Conservation (phyloP, 2,329 filamentous ascomycete genomes). For the Talaromyces sp. region DNA sequence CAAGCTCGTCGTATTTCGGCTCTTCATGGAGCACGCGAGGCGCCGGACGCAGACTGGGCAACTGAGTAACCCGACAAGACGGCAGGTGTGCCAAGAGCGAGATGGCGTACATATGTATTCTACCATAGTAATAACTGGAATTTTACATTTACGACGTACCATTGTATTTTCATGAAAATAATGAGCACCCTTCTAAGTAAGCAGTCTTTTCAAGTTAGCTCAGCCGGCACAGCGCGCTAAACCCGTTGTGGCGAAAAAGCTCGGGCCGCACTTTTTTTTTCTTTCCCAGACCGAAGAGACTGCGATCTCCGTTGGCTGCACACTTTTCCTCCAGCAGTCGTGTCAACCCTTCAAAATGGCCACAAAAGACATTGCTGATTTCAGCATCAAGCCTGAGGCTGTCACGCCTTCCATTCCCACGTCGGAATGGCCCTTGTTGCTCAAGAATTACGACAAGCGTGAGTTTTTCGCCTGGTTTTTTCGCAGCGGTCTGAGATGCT, state of each 20-base stretch:
- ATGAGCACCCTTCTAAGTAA: too few relatives aligned
- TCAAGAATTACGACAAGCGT: constrained; percentile 95
- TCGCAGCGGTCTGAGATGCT: constrained; percentile 11
- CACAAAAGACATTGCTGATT: constrained; percentile 63
- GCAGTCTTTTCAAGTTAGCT: not conserved
- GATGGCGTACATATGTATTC: not conserved
- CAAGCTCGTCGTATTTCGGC: not conserved
- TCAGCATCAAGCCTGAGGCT: constrained; percentile 88
- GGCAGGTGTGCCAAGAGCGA: not conserved
- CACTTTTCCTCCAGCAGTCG: constrained; percentile 17
- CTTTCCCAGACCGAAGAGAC: not conserved
- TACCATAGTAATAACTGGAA: not conserved
- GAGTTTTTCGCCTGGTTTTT: constrained; percentile 36
- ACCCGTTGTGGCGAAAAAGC: constrained; percentile 7
- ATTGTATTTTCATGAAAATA: not conserved
- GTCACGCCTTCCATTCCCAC: constrained; percentile 73
- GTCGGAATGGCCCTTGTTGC: constrained; percentile 83
- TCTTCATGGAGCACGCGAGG: constrained; percentile 10
- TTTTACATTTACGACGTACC: not conserved
- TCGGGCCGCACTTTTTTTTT: constrained; percentile 14
- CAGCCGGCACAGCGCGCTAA: not conserved
- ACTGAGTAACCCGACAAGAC: not conserved
- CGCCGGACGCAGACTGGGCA: constrained; percentile 8
- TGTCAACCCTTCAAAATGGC: constrained; percentile 26
- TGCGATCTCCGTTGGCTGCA: not conserved